A percentile compares a stretch with the other conserved stretches of the same genome.
These are phyloP conservation scores for Daldinia bambusicola DNA, from an alignment of 495 filamentous ascomycete species.

Conservation along the genomic window DNA sequence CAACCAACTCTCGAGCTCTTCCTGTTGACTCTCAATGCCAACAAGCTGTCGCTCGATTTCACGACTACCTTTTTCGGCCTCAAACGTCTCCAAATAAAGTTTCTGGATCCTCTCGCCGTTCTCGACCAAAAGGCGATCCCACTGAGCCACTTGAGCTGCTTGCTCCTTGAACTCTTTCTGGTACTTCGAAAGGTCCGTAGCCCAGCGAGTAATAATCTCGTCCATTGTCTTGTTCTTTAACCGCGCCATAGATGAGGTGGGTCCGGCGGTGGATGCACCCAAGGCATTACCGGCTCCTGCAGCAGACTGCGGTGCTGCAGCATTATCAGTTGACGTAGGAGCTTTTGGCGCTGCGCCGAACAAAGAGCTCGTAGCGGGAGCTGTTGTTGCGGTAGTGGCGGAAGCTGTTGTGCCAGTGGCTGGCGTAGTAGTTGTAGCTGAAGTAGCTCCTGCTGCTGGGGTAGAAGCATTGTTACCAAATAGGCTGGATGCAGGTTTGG, in stretches of 20 bases:
- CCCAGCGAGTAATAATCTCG: constrained; percentile 98
- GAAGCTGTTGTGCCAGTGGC: constrained; percentile 21
- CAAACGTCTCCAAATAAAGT: constrained; percentile 84
- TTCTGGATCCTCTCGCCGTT: constrained; percentile 93
- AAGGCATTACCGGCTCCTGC: constrained; percentile 55
- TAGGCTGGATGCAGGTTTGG: constrained; percentile 46
- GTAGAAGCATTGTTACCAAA: constrained; percentile 45
- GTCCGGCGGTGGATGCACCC: constrained; percentile 79
- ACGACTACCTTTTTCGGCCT: constrained; percentile 87
- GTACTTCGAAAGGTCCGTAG: constrained; percentile 91
- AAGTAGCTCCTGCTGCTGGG: constrained; percentile 33
- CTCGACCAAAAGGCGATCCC: constrained; percentile 91
- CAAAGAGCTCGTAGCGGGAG: constrained; percentile 27
- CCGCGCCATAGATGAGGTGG: constrained; percentile 82
- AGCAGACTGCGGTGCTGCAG: constrained; percentile 41
- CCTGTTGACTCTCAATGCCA: constrained; percentile 89
- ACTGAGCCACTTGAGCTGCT: constrained; percentile 83
- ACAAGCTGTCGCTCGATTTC: constrained; percentile 92
- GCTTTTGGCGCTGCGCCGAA: constrained; percentile 37
- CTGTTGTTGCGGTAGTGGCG: constrained; percentile 31
- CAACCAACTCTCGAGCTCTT: constrained; percentile 83
- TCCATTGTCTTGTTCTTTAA: constrained; percentile 99
- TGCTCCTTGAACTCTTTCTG: constrained; percentile 94
- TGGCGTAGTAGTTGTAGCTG: constrained; percentile 33
- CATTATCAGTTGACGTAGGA: constrained; percentile 40